These are phyloP conservation scores for Blastomyces emzantsi DNA, from an alignment of 2,329 filamentous ascomycete genomes.

Conservation along the genomic window DNA sequence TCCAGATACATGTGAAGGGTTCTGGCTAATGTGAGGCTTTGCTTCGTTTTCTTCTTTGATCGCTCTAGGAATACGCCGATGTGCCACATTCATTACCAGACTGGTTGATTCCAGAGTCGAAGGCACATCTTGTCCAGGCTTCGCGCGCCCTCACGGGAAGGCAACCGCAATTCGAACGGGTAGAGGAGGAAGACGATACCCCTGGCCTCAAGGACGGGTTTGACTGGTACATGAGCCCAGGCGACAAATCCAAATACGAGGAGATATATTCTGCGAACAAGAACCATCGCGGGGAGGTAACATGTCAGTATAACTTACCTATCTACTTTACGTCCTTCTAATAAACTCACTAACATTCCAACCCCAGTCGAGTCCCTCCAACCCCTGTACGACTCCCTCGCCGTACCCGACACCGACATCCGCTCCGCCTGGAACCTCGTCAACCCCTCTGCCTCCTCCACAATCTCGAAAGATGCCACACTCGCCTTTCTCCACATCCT, in stretches of 20 bases:
- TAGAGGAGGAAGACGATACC: conserved; percentile 69
- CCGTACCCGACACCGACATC: conserved; percentile 66
- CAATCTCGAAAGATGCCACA: conserved; percentile 89
- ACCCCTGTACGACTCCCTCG: conserved; percentile 65
- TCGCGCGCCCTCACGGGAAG: conserved; percentile 68
- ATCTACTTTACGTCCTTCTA: not conserved
- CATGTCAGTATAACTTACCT: conserved; percentile 48
- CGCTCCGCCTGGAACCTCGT: conserved; percentile 94
- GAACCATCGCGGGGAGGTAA: conserved; percentile 73
- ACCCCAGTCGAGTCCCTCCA: conserved; percentile 62
- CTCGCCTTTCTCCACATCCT: conserved; percentile 95
- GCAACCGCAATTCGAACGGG: conserved; percentile 72
- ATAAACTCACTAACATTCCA: conserved; percentile 10
- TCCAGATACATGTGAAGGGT: not conserved
- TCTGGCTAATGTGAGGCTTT: not conserved
- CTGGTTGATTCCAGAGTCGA: conserved; percentile 95
- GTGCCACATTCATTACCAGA: conserved; percentile 82
- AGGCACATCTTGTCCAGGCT: conserved; percentile 81
- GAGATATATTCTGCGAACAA: conserved; percentile 93
- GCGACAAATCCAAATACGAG: conserved; percentile 88
- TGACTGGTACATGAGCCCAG: conserved; percentile 98
- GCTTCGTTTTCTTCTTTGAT: not conserved
- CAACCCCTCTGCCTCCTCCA: conserved; percentile 73
- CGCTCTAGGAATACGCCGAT: conserved; percentile 67
- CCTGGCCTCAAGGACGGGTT: conserved; percentile 89